Evolutionary conservation across 345 rosid genomes (phyloP).

Genomic region (Carallia pectinifolia): DNA sequence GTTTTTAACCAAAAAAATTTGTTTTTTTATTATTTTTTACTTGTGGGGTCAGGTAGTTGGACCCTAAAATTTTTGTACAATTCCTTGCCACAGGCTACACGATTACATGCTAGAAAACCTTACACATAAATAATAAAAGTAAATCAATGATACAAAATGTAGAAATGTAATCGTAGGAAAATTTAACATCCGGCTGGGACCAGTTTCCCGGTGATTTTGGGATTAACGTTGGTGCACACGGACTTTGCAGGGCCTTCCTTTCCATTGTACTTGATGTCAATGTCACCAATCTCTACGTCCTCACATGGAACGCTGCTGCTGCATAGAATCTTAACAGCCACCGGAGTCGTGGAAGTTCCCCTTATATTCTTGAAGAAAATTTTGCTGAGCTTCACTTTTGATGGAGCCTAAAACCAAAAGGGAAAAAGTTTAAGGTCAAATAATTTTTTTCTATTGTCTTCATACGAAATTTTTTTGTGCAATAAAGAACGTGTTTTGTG

Average conservation of each 20-base stretch:
- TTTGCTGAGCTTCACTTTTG: conserved; percentile 14
- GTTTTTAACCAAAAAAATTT: too few species aligned
- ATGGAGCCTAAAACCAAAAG: background rate
- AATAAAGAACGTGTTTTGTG: too few species aligned
- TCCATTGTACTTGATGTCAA: background rate
- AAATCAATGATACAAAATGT: too few species aligned
- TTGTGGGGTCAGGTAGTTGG: too few species aligned
- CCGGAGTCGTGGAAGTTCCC: conserved; percentile 4
- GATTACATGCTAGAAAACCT: too few species aligned
- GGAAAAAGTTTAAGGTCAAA: too few species aligned
- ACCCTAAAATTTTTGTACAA: too few species aligned
- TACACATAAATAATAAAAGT: too few species aligned
- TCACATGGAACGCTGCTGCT: conserved; percentile 6
- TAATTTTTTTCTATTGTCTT: too few species aligned
- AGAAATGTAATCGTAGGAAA: background rate
- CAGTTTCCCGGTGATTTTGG: background rate
- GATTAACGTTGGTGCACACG: conserved; percentile 2
- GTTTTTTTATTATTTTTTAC: too few species aligned
- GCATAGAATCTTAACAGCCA: conserved; percentile 7
- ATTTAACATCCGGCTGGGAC: background rate
- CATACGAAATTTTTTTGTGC: too few species aligned
- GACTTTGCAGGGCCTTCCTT: background rate
- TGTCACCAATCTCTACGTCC: background rate
- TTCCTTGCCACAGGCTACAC: too few species aligned
- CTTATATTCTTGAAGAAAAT: background rate